Conservation (phyloP, 306 rosid species). For the Begonia peltatifolia region DNA sequence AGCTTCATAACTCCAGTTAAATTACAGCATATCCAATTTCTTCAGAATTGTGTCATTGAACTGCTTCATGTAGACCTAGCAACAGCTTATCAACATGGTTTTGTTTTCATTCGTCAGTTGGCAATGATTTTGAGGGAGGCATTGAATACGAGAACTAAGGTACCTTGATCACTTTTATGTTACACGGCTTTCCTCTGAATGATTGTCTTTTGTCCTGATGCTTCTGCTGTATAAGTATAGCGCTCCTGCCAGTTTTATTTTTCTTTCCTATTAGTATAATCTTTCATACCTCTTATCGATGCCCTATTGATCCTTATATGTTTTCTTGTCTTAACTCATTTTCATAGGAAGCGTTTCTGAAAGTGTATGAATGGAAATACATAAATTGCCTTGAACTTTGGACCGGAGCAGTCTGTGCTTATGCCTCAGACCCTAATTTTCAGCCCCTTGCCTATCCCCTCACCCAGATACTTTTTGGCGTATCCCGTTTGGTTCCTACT, state of each 20-base stretch:
- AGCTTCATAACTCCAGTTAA: slow-evolving; percentile 73
- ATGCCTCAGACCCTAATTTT: slow-evolving; percentile 59
- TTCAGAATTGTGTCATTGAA: slow-evolving; percentile 67
- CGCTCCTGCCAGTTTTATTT: neutral
- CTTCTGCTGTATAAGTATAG: too few species aligned
- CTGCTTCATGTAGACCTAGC: slow-evolving; percentile 67
- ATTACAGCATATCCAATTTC: slow-evolving; percentile 71
- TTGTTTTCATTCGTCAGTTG: slow-evolving; percentile 74
- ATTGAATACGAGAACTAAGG: slow-evolving; percentile 80
- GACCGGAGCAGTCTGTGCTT: slow-evolving; percentile 71
- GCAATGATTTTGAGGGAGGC: slow-evolving; percentile 89
- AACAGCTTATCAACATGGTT: slow-evolving; percentile 87
- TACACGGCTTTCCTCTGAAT: neutral
- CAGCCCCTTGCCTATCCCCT: slow-evolving; percentile 83
- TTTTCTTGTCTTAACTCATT: slow-evolving; percentile 12
- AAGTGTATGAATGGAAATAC: slow-evolving; percentile 91
- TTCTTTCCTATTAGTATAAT: neutral
- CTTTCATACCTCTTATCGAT: neutral
- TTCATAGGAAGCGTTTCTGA: slow-evolving; percentile 77
- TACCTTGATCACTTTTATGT: slow-evolving; percentile 11
- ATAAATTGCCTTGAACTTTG: slow-evolving; percentile 91
- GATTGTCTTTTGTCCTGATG: neutral
- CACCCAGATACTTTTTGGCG: slow-evolving; percentile 78
- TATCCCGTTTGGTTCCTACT: slow-evolving; percentile 79
- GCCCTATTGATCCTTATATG: neutral